Base-by-base conservation (phyloP, 148 eudicot genomes). In the Nyssa sinensis region DNA sequence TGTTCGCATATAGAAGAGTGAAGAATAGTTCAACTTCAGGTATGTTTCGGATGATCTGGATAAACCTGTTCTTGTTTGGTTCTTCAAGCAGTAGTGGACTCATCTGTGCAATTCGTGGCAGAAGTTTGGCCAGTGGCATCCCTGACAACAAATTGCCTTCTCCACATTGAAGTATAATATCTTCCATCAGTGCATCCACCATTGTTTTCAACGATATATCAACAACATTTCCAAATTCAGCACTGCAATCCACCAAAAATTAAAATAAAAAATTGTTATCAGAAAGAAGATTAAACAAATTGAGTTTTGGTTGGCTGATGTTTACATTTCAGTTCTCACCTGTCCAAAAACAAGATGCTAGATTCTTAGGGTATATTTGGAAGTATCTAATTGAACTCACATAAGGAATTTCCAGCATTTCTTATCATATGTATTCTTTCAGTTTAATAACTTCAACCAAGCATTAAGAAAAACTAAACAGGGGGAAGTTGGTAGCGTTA, bases 1-100 rank as follows among this genome's bases (percentile, higher is more conserved):
- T 82, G 81, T 84, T 90, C 37, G 97, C 75, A 66, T 92, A 94
- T 29, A 94, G 94, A 80, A 92, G 80, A 64, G 98, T 90, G 87
- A 94, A 91, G 85, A 91, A 94, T 75, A 86, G 74, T 80, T 90
- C 94, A 32, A 90, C 96, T 77, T 92, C 97, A 1, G 89, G 89
- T 58, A 94, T 86, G 53, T 59, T 79, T 69, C 76, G 80, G 70
- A 94, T 84, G 59, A 84, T 79, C 71, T 89, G 83, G 55, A 89
- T 81, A 57, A 85, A 94, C 81, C 82, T 75, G 81, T 86, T 83
- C 58, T 84, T 86, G 64, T 70, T 82, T 34, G 96, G 87, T 82
- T 85, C 90, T 58, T 85, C 86, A 7, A 94, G 93, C 70, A 90
- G 89, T 33, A 76, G 77, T 29, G 87, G 86, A 67, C 90, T 81